Percentiles rank a stretch among this genome's conserved stretches.
Evolutionary conservation across 2,329 filamentous ascomycete genomes (phyloP).

Genomic region (Calonectria hawksworthii): DNA sequence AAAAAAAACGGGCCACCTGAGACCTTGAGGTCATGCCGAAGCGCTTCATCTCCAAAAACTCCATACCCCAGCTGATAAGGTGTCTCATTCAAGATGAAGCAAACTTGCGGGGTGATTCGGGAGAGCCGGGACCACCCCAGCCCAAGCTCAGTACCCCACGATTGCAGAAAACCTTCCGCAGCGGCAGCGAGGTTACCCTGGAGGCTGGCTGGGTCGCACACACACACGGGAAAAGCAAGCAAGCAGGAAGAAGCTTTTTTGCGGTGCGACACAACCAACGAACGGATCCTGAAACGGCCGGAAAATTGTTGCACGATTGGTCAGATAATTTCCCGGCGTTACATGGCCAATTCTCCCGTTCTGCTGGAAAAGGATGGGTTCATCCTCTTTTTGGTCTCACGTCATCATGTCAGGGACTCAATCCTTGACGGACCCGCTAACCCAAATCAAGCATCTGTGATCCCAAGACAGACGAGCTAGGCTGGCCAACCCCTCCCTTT

Average conservation of each 20-base stretch:
- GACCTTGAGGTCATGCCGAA: background rate
- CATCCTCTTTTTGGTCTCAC: background rate
- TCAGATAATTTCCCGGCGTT: conserved; percentile 2
- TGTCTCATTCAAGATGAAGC: background rate
- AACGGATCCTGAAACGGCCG: background rate
- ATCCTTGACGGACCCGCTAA: background rate
- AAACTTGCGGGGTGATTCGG: background rate
- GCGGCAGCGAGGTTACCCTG: too few species aligned
- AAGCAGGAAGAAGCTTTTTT: too few species aligned
- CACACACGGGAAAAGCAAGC: too few species aligned
- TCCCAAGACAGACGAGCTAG: background rate
- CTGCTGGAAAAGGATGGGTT: background rate
- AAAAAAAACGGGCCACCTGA: background rate
- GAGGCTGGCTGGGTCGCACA: background rate
- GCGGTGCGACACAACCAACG: background rate
- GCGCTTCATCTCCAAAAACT: background rate
- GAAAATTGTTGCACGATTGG: background rate
- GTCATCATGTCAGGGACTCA: conserved; percentile 7
- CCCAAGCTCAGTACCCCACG: too few species aligned
- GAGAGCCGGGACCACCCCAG: background rate
- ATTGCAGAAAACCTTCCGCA: conserved; percentile 1
- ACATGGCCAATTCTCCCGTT: background rate
- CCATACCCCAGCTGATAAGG: background rate
- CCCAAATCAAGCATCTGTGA: background rate
- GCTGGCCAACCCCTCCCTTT: background rate